Base-by-base conservation (phyloP, 306 rosid genomes). In the Canavalia gladiata region DNA sequence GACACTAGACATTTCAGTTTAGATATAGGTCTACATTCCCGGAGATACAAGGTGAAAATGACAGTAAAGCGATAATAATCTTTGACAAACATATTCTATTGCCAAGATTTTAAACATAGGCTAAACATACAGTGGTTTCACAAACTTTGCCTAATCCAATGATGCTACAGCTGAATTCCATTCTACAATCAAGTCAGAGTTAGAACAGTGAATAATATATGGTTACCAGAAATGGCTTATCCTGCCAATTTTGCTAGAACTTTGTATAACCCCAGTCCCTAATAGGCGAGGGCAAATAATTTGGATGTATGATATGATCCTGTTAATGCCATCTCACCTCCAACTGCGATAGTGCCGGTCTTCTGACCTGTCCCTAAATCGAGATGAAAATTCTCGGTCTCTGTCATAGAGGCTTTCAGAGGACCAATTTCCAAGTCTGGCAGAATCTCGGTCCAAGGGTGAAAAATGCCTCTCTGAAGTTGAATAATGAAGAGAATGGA, bases 331-430 rank as follows among this genome's bases (percentile, higher is more conserved):
- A 42, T 18, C 50, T 85, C 67, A 92, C 88, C 94, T 83, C 81
- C 89, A 78, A 75, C 89, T 87, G 41, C 83, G 89, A 82, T 82
- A 50, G 64, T 89, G 79, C 41, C 84, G 81, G 54, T 87, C 89
- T 13, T 86, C 91, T 46, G 73, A 54, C 80, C 66, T 65, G 41
- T 87, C 92, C 84, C 6, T 78, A 63, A 39, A 81, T 10, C 79
- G 86, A 78, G 81, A 74, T 9, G 88, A 35, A 47, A 31, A 67
- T 68, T 83, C 90, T 0, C 58, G 77, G 72, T 82, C 90, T 10
- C 89, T 63, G 65, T 87, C 90, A 46, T 81, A 56, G 51, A 6
- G 18, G 79, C 81, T 60, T 72, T 80, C 90, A 8, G 82, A 33
- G 45, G 43, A 75, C 87, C 86, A 8, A 72, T 68, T 76, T 42